These are phyloP conservation scores for Rhizophora apiculata DNA, from an alignment of 345 rosid species.

Conservation along the genomic window DNA sequence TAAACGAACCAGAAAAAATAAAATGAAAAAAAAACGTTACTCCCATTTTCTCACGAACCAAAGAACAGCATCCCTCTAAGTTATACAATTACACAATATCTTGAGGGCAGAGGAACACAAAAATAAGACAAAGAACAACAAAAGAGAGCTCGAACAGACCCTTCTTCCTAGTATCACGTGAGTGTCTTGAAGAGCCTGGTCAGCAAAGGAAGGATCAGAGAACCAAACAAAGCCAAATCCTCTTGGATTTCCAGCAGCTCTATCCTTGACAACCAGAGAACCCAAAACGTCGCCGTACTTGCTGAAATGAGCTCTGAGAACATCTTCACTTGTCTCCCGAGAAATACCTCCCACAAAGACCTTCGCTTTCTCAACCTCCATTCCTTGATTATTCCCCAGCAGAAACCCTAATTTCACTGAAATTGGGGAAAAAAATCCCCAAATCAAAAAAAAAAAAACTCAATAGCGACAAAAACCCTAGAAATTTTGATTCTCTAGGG, in stretches of 20 bases:
- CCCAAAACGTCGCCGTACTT: constrained; percentile 59
- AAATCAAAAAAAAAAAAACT: constrained; percentile 3
- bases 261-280: constrained; percentile 51
- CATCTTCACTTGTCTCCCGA: constrained; percentile 55
- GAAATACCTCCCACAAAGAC: constrained; percentile 67
- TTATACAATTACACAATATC: not conserved
- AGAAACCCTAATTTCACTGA: constrained; percentile 26
- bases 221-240: constrained; percentile 77
- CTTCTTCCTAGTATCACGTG: constrained; percentile 67
- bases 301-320: constrained; percentile 53
- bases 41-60: too few species aligned
- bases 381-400: constrained; percentile 7
- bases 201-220: constrained; percentile 45
- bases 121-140: not conserved
- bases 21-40: too few species aligned
- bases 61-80: not conserved
- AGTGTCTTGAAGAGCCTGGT: constrained; percentile 48
- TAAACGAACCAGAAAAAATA: too few species aligned
- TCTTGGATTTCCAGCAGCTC: constrained; percentile 40
- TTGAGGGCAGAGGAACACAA: not conserved
- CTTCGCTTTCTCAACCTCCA: constrained; percentile 58
- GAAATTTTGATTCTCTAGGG: constrained; percentile 20
- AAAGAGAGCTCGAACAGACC: constrained; percentile 43
- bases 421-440: constrained; percentile 10
- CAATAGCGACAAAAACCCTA: constrained; percentile 24